Conservation (phyloP, 1,284 basidiomycete species). For the Megacollybia platyphylla region DNA sequence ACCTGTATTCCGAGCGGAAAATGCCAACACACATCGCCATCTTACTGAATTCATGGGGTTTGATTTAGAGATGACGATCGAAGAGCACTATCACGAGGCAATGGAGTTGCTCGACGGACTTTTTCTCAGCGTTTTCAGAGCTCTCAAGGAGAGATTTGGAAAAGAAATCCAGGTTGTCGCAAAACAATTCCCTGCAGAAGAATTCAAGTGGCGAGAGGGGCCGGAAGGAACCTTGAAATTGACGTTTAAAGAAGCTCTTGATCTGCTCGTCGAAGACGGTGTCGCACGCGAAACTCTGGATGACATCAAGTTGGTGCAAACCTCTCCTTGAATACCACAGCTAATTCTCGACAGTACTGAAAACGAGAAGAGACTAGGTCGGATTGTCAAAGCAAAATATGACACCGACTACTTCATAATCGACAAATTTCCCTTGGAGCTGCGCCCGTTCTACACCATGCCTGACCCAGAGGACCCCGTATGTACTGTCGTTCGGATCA, state of each 20-base stretch:
- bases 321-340: not conserved
- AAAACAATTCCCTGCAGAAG: slow-evolving; percentile 84
- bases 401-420: slow-evolving; percentile 97
- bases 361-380: slow-evolving; percentile 87
- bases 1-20: slow-evolving; percentile 94
- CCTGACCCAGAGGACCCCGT: slow-evolving; percentile 83
- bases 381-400: slow-evolving; percentile 84
- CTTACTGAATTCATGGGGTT: slow-evolving; percentile 98
- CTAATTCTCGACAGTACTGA: slow-evolving; percentile 47
- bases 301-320: slow-evolving; percentile 69
- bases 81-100: slow-evolving; percentile 97
- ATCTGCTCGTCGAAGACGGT: slow-evolving; percentile 76
- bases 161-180: slow-evolving; percentile 76
- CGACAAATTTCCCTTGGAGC: slow-evolving; percentile 89
- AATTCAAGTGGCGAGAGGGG: slow-evolving; percentile 80
- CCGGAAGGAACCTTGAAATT: slow-evolving; percentile 73
- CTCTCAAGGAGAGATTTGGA: slow-evolving; percentile 64
- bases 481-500: slow-evolving; percentile 5
- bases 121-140: slow-evolving; percentile 76
- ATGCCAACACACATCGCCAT: slow-evolving; percentile 96
- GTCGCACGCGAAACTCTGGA: slow-evolving; percentile 66
- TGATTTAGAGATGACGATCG: slow-evolving; percentile 98
- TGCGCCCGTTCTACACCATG: slow-evolving; percentile 99
- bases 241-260: slow-evolving; percentile 80
- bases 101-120: slow-evolving; percentile 80